These are phyloP conservation scores for Solanum sejunctum DNA, from an alignment of 257 asterid species.

Conservation along the genomic window DNA sequence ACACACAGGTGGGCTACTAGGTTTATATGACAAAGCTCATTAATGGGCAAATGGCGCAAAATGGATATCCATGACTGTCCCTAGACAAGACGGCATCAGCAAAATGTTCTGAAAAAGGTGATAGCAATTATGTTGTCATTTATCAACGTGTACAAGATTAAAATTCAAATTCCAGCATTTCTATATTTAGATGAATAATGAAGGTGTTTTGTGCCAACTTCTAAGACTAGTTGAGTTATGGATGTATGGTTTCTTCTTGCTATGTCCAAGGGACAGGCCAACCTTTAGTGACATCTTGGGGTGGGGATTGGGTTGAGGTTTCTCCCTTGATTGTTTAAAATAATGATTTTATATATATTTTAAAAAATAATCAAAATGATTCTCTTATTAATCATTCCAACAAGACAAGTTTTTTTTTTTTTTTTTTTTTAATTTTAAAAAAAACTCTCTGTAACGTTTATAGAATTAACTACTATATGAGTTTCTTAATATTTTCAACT, in stretches of 20 bases:
- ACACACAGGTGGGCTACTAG: slow-evolving; percentile 87
- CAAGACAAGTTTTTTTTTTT: no score
- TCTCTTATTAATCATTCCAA: no score
- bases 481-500: not conserved
- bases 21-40: slow-evolving; percentile 57
- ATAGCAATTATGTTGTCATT: no score
- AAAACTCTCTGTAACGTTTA: not conserved
- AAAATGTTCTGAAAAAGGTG: slow-evolving; percentile 46
- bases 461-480: no score
- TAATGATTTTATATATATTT: not conserved
- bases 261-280: not conserved
- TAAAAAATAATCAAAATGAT: no score
- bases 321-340: not conserved
- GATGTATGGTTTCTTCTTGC: not conserved
- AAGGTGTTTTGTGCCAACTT: not conserved
- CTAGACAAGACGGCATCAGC: slow-evolving; percentile 66
- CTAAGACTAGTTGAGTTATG: not conserved
- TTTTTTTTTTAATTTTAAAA: no score
- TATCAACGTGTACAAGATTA: no score
- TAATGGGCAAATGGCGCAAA: slow-evolving; percentile 54
- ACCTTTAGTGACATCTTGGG: no score
- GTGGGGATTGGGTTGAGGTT: no score
- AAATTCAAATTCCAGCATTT: no score
- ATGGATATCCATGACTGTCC: slow-evolving; percentile 54
- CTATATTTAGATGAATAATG: no score